Conservation (phyloP, 768 basidiomycete species). For the Mycena maculata region DNA sequence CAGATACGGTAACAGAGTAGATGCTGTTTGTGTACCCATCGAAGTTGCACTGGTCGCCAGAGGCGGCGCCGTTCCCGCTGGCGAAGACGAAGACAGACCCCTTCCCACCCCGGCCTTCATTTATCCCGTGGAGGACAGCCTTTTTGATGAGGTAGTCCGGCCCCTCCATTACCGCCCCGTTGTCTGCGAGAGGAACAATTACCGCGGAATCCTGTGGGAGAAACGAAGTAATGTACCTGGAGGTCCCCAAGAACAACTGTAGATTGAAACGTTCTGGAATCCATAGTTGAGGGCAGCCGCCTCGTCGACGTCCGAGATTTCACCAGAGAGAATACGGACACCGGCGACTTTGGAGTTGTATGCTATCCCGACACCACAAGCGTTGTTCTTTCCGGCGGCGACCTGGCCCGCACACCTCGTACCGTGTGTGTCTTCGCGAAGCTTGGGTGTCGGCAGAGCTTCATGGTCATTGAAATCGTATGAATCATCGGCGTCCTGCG, state of each 20-base stretch:
- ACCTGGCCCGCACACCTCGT: constrained; percentile 98
- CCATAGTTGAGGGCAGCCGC: constrained; percentile 95
- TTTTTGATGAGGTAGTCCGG: constrained; percentile 92
- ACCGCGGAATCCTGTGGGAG: not conserved
- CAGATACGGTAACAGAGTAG: constrained; percentile 95
- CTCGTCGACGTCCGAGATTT: constrained; percentile 96
- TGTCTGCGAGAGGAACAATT: constrained; percentile 68
- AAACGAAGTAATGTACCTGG: constrained; percentile 39
- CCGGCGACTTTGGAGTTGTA: constrained; percentile 93
- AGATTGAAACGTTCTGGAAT: constrained; percentile 91
- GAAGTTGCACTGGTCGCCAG: constrained; percentile 98
- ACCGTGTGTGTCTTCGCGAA: constrained; percentile 94
- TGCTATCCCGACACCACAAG: constrained; percentile 95
- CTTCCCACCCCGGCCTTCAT: constrained; percentile 88
- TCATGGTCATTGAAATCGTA: constrained; percentile 98
- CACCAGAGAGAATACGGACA: constrained; percentile 93
- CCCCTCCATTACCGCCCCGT: constrained; percentile 92
- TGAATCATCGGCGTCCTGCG: constrained; percentile 85
- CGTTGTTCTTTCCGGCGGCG: constrained; percentile 91
- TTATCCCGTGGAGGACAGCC: constrained; percentile 93
- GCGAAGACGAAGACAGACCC: constrained; percentile 98
- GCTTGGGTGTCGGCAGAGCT: constrained; percentile 85
- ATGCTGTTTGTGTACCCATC: constrained; percentile 99
- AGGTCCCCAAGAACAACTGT: constrained; percentile 98
- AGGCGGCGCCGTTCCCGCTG: constrained; percentile 92